Base-by-base conservation (phyloP, 2,329 filamentous ascomycete species). In the Beauveria brongniartii region DNA sequence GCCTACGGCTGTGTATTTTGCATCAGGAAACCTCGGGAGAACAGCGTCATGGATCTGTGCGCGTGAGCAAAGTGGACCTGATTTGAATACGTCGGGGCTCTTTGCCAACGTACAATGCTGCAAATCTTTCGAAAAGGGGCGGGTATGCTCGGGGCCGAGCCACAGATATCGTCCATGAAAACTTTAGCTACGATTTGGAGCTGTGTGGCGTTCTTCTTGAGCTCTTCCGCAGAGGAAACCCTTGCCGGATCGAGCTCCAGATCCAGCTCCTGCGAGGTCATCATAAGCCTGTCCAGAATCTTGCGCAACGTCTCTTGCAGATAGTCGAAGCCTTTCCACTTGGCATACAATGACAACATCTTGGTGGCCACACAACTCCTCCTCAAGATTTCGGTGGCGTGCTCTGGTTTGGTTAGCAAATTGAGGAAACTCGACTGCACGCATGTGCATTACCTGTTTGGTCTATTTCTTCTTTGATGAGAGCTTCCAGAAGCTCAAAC, bases 281-380 rank as follows among this genome's bases (percentile, higher is more conserved):
- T 69, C 77, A 89, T 85, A 47, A 89, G 74, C 55, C 85, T 77
- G 68, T 88, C 85, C 1, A 89, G 72, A 2, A 89, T 84, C 66
- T 87, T 87, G 65, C 87, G 84, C 10, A 89, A 74, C 1, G 86
- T 89, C 16, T 78, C 75, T 65, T 82, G 83, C 41, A 89, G 77
- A 67, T 89, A 89, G 4, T 78, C 71, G 18, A 80, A 75, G 14
- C 86, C 86, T 72, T 88, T 89, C 86, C 86, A 89, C 67, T 87
- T 89, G 5, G 85, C 86, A 66, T 88, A 89, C 8, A 88, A 79
- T 0, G 86, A 88, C 2, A 89, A 77, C 80, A 89, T 87, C 69
- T 89, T 89, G 1, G 86, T 89, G n/a, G 85, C 83, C 1, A 89
- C 86, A 65, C 85, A 88, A 37, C 86, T 87, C 55, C 85, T 78